A percentile compares a stretch with the other conserved stretches of the same genome.
Evolutionary conservation across 768 basidiomycete genomes (phyloP).

Genomic region (Exsudoporus frostii): DNA sequence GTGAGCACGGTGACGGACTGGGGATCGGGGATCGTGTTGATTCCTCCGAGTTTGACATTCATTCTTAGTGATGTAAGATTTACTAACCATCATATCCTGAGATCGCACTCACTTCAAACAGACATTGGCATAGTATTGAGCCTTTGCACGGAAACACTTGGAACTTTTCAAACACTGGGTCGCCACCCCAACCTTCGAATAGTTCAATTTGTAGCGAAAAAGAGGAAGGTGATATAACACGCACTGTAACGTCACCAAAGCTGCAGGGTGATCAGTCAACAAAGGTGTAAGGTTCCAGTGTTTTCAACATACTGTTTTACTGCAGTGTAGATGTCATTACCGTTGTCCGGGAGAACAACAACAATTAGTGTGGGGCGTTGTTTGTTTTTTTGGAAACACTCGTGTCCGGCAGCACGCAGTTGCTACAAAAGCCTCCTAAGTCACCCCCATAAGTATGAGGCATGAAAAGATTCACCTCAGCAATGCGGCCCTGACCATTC

Average conservation of each 20-base stretch:
- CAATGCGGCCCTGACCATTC: conserved; percentile 55
- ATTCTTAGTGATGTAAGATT: conserved; percentile 42
- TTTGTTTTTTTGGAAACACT: conserved; percentile 39
- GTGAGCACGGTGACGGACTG: conserved; percentile 60
- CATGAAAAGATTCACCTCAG: conserved; percentile 33
- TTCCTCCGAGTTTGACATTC: conserved; percentile 82
- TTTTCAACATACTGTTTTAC: conserved; percentile 66
- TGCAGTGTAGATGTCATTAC: conserved; percentile 71
- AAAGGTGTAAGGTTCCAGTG: not conserved
- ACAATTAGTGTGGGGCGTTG: conserved; percentile 57
- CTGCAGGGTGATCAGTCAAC: conserved; percentile 35
- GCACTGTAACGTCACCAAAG: conserved; percentile 66
- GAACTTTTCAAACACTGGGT: conserved; percentile 73
- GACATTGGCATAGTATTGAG: conserved; percentile 81
- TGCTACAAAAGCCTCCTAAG: conserved; percentile 31
- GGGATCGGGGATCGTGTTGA: conserved; percentile 75
- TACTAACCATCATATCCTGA: not conserved
- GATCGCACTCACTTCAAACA: conserved; percentile 59
- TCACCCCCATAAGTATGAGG: not conserved
- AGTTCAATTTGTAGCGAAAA: not conserved
- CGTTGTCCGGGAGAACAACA: conserved; percentile 68
- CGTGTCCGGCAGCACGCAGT: conserved; percentile 49
- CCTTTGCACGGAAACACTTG: conserved; percentile 65
- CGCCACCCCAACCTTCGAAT: conserved; percentile 59
- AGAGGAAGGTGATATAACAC: conserved; percentile 3